A percentile compares a stretch with the other conserved stretches of the same genome.
These are phyloP conservation scores for Malassezia japonica DNA, from an alignment of 1,284 basidiomycete species.

Conservation along the genomic window DNA sequence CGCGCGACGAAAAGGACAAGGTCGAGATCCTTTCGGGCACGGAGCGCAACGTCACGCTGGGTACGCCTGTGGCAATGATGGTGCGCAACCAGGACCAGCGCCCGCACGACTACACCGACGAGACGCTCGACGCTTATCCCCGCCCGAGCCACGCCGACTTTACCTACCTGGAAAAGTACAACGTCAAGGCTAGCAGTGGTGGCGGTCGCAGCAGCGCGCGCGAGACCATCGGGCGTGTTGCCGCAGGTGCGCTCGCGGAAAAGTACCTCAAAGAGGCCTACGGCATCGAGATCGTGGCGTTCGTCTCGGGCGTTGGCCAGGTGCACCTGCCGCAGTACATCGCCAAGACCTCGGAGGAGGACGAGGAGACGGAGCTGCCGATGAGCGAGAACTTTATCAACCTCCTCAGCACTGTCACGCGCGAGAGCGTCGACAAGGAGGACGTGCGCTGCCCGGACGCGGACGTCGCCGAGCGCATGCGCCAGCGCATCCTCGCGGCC, in stretches of 20 bases:
- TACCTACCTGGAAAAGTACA: conserved; percentile 96
- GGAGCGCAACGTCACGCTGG: conserved; percentile 87
- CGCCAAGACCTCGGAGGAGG: conserved; percentile 50
- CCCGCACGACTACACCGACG: conserved; percentile 86
- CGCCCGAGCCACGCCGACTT: conserved; percentile 96
- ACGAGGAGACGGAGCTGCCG: conserved; percentile 65
- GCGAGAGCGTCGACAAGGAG: conserved; percentile 79
- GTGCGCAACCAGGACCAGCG: conserved; percentile 98
- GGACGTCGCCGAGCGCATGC: conserved; percentile 81
- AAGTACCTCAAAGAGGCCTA: conserved; percentile 80
- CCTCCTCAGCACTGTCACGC: conserved; percentile 68
- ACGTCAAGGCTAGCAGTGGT: conserved; percentile 89
- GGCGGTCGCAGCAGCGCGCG: conserved; percentile 88
- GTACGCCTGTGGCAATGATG: conserved; percentile 89
- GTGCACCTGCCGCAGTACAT: conserved; percentile 58
- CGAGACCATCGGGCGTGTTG: conserved; percentile 94
- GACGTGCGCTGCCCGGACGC: conserved; percentile 81
- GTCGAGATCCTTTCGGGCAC: conserved; percentile 89
- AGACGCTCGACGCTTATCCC: conserved; percentile 85
- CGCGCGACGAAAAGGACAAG: conserved; percentile 87
- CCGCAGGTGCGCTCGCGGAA: conserved; percentile 95
- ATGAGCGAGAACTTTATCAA: conserved; percentile 73
- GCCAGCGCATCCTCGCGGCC: conserved; percentile 82
- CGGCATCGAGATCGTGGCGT: conserved; percentile 90
- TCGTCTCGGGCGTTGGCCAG: conserved; percentile 91